These are phyloP conservation scores for Rhododendron williamsianum DNA, from an alignment of 148 eudicot species.

Conservation along the genomic window DNA sequence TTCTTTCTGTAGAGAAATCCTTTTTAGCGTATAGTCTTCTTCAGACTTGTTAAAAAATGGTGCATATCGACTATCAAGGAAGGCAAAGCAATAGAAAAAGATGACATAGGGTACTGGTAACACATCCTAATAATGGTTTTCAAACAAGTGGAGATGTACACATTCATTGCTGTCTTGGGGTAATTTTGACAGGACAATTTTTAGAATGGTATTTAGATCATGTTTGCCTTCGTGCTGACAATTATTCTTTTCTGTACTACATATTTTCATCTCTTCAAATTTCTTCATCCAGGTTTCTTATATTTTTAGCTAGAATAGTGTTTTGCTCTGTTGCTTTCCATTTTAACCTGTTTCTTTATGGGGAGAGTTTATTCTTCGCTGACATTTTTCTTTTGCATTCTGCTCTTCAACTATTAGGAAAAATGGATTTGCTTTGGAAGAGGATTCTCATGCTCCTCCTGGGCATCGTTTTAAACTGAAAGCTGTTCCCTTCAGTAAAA, in stretches of 20 bases:
- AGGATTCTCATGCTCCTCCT: conserved; percentile 69
- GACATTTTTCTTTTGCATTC: not conserved
- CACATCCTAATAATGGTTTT: not conserved
- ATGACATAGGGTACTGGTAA: not conserved
- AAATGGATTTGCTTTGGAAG: conserved; percentile 89
- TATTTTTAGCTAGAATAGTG: not conserved
- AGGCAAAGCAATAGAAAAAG: not conserved
- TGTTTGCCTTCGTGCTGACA: not conserved
- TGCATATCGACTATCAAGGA: no score
- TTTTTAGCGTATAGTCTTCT: not conserved
- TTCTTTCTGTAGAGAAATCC: not conserved
- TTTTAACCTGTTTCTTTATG: not conserved
- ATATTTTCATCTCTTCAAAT: not conserved
- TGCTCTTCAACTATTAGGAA: conserved; percentile 41
- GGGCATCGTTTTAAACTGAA: conserved; percentile 73
- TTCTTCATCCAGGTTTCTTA: not conserved
- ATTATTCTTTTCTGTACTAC: not conserved
- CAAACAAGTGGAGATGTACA: not conserved
- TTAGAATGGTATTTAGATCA: not conserved
- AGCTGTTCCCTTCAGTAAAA: conserved; percentile 95
- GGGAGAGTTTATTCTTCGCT: not conserved
- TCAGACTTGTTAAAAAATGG: not conserved
- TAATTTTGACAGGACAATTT: not conserved
- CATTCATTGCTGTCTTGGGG: not conserved
- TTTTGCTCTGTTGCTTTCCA: not conserved